phyloP scores from a whole-genome alignment of 306 rosid species.

The Luffa acutangula region DNA sequence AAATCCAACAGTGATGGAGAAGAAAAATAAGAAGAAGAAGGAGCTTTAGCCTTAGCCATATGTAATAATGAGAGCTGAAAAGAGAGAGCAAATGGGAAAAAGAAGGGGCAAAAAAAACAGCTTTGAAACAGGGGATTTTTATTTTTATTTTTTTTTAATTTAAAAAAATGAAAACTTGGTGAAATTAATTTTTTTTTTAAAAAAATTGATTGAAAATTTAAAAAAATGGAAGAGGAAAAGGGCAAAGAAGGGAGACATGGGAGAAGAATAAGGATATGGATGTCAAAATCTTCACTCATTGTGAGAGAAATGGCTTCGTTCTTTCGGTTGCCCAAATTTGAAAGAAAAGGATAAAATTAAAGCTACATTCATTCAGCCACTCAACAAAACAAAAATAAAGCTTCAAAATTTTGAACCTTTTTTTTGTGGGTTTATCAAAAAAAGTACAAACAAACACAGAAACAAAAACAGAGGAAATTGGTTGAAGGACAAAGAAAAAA shows the following conservation, averaged over 20 bases:
- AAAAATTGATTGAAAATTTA: neutral
- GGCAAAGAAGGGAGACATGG: slow-evolving; percentile 22
- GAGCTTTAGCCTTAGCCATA: neutral
- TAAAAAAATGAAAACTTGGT: neutral
- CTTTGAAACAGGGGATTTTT: neutral
- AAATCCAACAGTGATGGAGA: neutral
- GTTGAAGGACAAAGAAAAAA: slow-evolving; percentile 12
- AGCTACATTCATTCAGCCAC: slow-evolving; percentile 17
- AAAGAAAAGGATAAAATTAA: slow-evolving; percentile 68
- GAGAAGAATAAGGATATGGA: slow-evolving; percentile 22
- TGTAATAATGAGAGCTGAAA: neutral
- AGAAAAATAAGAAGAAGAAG: neutral
- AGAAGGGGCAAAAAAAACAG: slow-evolving; percentile 21
- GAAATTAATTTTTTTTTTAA: too few species aligned
- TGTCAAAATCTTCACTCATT: slow-evolving; percentile 39
- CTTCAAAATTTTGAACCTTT: slow-evolving; percentile 14
- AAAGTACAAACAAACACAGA: neutral
- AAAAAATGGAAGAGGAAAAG: slow-evolving; percentile 5
- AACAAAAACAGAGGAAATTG: neutral
- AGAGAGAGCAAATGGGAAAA: slow-evolving; percentile 12
- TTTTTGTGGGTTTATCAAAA: neutral
- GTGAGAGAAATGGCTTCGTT: slow-evolving; percentile 18
- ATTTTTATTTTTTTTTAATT: neutral
- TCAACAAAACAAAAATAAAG: neutral
- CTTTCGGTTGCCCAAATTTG: slow-evolving; percentile 65